Percentiles rank a stretch among this genome's conserved stretches.
phyloP scores from a whole-genome alignment of 768 basidiomycete species.

The Sistotremastrum suecicum region DNA sequence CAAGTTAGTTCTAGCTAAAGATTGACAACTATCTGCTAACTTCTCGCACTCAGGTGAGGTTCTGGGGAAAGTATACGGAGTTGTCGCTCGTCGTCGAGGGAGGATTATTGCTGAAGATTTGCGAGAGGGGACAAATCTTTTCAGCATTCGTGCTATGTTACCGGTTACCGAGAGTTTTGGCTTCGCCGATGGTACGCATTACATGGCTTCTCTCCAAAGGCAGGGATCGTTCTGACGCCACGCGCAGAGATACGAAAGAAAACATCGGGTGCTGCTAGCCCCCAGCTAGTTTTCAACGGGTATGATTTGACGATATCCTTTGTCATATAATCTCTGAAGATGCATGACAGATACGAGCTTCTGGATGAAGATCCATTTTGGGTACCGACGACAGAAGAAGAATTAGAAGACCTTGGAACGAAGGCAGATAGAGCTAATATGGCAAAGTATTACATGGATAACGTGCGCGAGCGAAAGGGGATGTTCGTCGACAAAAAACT shows the following conservation, averaged over 20 bases:
- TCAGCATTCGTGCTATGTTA: constrained; percentile 78
- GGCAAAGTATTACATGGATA: constrained; percentile 89
- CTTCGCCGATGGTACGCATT: constrained; percentile 75
- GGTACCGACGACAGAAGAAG: constrained; percentile 95
- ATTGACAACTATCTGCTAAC: constrained; percentile 7
- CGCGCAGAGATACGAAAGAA: constrained; percentile 80
- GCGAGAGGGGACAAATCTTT: constrained; percentile 95
- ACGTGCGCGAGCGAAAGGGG: constrained; percentile 82
- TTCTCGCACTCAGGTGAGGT: constrained; percentile 60
- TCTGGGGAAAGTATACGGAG: constrained; percentile 92
- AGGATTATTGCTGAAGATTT: constrained; percentile 94
- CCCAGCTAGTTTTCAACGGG: constrained; percentile 95
- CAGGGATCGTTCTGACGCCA: not conserved
- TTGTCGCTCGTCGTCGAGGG: constrained; percentile 83
- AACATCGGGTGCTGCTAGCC: constrained; percentile 94
- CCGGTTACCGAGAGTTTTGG: constrained; percentile 98
- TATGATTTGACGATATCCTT: constrained; percentile 21
- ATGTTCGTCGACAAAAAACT: constrained; percentile 93
- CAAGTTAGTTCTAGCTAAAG: constrained; percentile 44
- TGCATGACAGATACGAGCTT: constrained; percentile 61
- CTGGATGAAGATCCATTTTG: constrained; percentile 93
- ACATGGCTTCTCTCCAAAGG: not conserved
- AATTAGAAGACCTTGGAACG: constrained; percentile 91
- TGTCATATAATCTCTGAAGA: not conserved
- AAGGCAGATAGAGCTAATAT: constrained; percentile 88